Conservation (phyloP, 108 stramenopile genomes). For the Mediolabrus comicus region DNA sequence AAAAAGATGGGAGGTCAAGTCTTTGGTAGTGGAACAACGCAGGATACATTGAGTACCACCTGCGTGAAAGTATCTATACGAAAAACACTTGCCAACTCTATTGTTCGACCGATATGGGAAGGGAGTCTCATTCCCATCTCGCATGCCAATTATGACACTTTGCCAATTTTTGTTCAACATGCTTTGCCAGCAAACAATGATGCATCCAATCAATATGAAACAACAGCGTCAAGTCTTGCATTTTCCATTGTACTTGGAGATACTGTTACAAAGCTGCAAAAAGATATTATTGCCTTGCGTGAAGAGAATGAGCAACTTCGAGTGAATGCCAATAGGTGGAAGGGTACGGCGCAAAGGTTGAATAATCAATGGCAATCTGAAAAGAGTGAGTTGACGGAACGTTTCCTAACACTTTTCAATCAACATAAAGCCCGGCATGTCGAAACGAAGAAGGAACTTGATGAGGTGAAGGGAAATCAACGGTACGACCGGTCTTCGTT, state of each 20-base stretch:
- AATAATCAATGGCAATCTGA: conserved; percentile 38
- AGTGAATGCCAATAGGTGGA: conserved; percentile 25
- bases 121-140: conserved; percentile 18
- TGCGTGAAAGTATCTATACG: conserved; percentile 34
- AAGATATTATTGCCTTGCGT: conserved; percentile 44
- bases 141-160: conserved; percentile 9
- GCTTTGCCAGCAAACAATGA: neutral
- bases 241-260: conserved; percentile 31
- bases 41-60: conserved; percentile 25
- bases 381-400: conserved; percentile 41
- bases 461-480: conserved; percentile 10
- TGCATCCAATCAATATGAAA: neutral
- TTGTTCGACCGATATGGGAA: conserved; percentile 41
- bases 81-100: conserved; percentile 31
- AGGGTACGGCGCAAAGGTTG: conserved; percentile 25
- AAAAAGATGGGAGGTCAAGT: conserved; percentile 24
- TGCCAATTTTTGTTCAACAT: conserved; percentile 16
- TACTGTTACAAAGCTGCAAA: conserved; percentile 34
- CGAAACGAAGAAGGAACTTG: conserved; percentile 29
- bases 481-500: too few species aligned
- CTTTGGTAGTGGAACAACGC: conserved; percentile 15
- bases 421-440: conserved; percentile 43
- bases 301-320: conserved; percentile 30
- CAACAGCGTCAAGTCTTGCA: conserved; percentile 14
- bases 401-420: conserved; percentile 42